phyloP scores from a whole-genome alignment of 2,329 filamentous ascomycete genomes.

The Raffaelea ambrosiae region DNA sequence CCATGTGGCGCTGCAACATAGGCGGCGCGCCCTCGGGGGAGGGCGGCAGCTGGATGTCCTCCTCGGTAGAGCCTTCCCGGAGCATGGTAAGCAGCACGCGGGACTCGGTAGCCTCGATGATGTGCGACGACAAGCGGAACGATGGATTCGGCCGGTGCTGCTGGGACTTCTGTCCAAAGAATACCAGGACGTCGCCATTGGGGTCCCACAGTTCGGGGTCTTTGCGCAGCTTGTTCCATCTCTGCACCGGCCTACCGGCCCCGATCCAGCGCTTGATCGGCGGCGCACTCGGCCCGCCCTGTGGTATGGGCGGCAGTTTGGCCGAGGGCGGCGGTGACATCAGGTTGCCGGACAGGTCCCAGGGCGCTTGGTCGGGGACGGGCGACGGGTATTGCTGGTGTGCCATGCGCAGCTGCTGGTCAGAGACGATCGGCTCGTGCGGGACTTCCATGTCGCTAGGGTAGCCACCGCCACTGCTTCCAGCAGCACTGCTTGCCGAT shows the following conservation, averaged over 20 bases:
- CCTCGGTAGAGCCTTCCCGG: conserved; percentile 42
- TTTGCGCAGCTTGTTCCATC: conserved; percentile 50
- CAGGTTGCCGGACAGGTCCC: conserved; percentile 14
- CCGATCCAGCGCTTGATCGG: conserved; percentile 47
- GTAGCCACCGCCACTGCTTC: conserved; percentile 6
- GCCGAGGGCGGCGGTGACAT: conserved; percentile 31
- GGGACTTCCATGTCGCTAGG: conserved; percentile 11
- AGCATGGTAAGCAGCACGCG: conserved; percentile 43
- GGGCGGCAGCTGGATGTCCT: conserved; percentile 33
- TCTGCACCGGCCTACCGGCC: conserved; percentile 35
- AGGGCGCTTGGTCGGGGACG: conserved; percentile 12
- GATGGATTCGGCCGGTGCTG: conserved; percentile 39
- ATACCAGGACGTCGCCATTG: conserved; percentile 52
- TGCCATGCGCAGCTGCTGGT: conserved; percentile 1
- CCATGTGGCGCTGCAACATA: conserved; percentile 25
- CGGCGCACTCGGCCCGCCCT: conserved; percentile 19
- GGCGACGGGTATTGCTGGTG: conserved; percentile 1
- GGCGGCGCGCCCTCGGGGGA: conserved; percentile 33
- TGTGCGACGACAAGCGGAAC: conserved; percentile 49
- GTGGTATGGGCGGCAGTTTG: conserved; percentile 34
- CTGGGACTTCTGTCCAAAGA: conserved; percentile 38
- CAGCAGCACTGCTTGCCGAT: conserved; percentile 10
- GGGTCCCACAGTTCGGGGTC: conserved; percentile 54
- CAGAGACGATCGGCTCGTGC: conserved; percentile 3
- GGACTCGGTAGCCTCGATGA: conserved; percentile 50